Conservation (phyloP, 2,329 filamentous ascomycete species). For the Sporothrix dimorphospora region DNA sequence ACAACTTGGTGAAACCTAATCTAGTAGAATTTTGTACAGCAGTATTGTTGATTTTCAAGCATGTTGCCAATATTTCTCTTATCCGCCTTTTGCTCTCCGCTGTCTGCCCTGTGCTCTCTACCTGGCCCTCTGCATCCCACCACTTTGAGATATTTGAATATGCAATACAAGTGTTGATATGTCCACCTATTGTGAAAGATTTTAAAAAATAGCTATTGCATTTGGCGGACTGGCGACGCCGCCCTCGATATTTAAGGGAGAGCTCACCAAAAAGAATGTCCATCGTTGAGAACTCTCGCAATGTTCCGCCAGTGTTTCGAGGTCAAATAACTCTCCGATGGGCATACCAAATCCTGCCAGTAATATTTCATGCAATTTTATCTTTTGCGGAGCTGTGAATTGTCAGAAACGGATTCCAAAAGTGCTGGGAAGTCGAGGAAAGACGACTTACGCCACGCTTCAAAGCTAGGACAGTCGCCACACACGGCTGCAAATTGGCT, state of each 20-base stretch:
- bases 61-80: too few relatives aligned
- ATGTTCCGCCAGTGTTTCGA: constrained; percentile 56
- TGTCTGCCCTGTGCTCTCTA: too few relatives aligned
- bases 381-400: neutral
- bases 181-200: too few relatives aligned
- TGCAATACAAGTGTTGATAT: too few relatives aligned
- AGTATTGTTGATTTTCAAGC: too few relatives aligned
- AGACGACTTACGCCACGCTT: neutral
- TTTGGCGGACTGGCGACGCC: constrained; percentile 54
- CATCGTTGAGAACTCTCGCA: constrained; percentile 58
- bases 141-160: too few relatives aligned
- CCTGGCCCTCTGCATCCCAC: too few relatives aligned
- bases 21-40: too few relatives aligned
- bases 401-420: neutral
- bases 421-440: neutral
- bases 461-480: neutral
- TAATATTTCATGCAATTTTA: constrained; percentile 51
- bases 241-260: constrained; percentile 61
- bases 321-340: constrained; percentile 59
- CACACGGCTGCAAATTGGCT: constrained; percentile 5
- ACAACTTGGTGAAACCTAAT: too few relatives aligned
- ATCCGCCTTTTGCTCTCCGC: too few relatives aligned
- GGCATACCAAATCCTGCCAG: constrained; percentile 57
- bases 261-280: constrained; percentile 64
- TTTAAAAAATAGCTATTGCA: constrained; percentile 47